Percentiles rank a stretch among this genome's conserved stretches.
Evolutionary conservation across 164 flowering plant genomes (phyloP).

Genomic region (grape (Vitis vinifera)): DNA sequence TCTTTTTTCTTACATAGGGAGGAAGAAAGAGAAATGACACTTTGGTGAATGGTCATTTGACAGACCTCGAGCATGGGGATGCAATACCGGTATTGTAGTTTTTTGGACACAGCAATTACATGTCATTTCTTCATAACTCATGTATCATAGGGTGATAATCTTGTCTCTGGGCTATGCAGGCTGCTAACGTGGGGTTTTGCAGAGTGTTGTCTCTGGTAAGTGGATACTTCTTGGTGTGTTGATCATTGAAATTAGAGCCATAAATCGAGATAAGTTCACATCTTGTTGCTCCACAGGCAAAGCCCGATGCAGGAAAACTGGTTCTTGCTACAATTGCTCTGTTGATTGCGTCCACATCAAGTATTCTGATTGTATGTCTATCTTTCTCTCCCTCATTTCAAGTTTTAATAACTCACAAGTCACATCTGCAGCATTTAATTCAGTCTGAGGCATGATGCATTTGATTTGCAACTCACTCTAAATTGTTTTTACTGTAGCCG

Average conservation of each 20-base stretch:
- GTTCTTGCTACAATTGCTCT: slow-evolving; percentile 67
- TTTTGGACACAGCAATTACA: background rate
- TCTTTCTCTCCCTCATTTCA: background rate
- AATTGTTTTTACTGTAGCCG: slow-evolving; percentile 55
- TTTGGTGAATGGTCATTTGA: slow-evolving; percentile 26
- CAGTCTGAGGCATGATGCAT: background rate
- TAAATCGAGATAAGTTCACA: background rate
- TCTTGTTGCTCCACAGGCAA: slow-evolving; percentile 52
- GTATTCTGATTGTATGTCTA: slow-evolving; percentile 57
- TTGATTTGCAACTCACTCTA: background rate
- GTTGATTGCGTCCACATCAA: slow-evolving; percentile 64
- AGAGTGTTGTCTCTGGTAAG: slow-evolving; percentile 83
- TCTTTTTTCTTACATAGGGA: slow-evolving; percentile 27
- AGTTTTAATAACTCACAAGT: background rate
- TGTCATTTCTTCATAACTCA: background rate
- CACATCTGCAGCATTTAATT: background rate
- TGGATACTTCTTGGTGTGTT: background rate
- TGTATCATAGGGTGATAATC: slow-evolving; percentile 4
- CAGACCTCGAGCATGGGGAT: slow-evolving; percentile 83
- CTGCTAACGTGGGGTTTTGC: slow-evolving; percentile 81
- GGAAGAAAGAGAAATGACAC: slow-evolving; percentile 43
- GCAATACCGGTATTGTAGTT: slow-evolving; percentile 55
- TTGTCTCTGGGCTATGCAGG: slow-evolving; percentile 38
- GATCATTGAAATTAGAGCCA: background rate
- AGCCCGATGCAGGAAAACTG: slow-evolving; percentile 72